Evolutionary conservation across 805 yeast genomes (phyloP), one percentile per base, ranked within the genome.

Genomic region (Nakazawaea ernobii): DNA sequence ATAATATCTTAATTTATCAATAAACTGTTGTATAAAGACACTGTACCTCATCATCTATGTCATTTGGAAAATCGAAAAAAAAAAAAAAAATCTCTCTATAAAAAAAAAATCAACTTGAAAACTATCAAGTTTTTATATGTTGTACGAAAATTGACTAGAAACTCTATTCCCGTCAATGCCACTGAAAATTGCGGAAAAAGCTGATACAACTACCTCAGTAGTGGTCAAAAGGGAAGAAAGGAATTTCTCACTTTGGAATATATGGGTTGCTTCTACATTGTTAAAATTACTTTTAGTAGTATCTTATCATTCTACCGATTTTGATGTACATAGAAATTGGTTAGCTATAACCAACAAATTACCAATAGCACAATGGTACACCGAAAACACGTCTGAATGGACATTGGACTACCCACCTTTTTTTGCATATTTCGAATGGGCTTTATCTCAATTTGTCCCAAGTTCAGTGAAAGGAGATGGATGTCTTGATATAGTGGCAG

Each of bases 241-340:
- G 14, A 73, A 65, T 52, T 75, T 70, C 59, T 77, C 86, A 1
- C 65, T 83, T 13, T 76, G 81, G 79, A 80, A 82, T 59, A 77
- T 82, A 15, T 82, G 85, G 78, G 76, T 83, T 8, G 84, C 86
- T 4, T 71, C 82, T 0, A 68, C 82, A 8, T 63, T 79, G 40
- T 65, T 84, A 37, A 84, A 84, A 53, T 61, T 83, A 9, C 68
- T 86, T 20, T 67, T 86, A n/a, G 75, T 80, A 46, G 82, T 86
- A 7, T 89, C 92, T 1, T 94, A 92, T 64, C 90, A 80, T 55
- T 91, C 97, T 10, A 94, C 98, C 0, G 99, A 94, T 63, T 92
- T 94, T 58, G 99, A 94, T 61, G 99, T 94, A 24, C 99, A 94
- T 64, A 71, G 99, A 49, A 94, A 94, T 60, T 94, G 99, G 99